Base-by-base conservation (phyloP, 2,329 filamentous ascomycete genomes). In the Xylaria sp. region DNA sequence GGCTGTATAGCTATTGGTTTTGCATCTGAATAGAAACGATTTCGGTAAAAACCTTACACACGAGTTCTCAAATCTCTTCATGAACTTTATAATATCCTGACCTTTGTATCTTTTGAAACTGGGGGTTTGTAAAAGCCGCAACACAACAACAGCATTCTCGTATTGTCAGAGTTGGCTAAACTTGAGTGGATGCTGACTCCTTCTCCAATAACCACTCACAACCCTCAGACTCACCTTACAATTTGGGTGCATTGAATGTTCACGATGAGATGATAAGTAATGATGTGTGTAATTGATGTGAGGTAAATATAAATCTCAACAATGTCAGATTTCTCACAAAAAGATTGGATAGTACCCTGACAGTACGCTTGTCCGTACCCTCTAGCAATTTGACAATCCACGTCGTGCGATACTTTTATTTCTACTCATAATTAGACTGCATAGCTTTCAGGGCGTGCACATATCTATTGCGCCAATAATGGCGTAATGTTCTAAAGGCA, bases 11-110 rank as follows among this genome's bases (percentile, higher is more conserved):
- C 13, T 50, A 64, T 61, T 58, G 51, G 63, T 52, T 46, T 60
- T 46, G 46, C n/a, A 54, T 54, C 55, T 67, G 60, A 67, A 70
- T 66, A 66, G 28, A 64, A 48, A 51, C n/a, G 25, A 57, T 58
- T 62, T 18, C 32, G 57, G 63, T 58, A 12, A 54, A 58, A 15
- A n/a, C 46, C 25, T 41, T 60, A 44, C 25, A 12, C 23, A 55
- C 13, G 13, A 41, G 1, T 54, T 25, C 28, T 56, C 18, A 32
- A 25, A 25, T 3, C 10, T 25, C 25, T 65, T 39, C 39, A 34
- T 65, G 34, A 54, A 12, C 37, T 50, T 23, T 25, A 7, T 37
- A n/a, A 20, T 32, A 15, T 28, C 37, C 54, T 6, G 28, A 28
- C 28, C 28, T 28, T 4, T 7, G 39, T 32, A 32, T 10, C 44